These are phyloP conservation scores for Ophiostoma novo-ulmi DNA, from an alignment of 2,329 filamentous ascomycete species.

Conservation along the genomic window DNA sequence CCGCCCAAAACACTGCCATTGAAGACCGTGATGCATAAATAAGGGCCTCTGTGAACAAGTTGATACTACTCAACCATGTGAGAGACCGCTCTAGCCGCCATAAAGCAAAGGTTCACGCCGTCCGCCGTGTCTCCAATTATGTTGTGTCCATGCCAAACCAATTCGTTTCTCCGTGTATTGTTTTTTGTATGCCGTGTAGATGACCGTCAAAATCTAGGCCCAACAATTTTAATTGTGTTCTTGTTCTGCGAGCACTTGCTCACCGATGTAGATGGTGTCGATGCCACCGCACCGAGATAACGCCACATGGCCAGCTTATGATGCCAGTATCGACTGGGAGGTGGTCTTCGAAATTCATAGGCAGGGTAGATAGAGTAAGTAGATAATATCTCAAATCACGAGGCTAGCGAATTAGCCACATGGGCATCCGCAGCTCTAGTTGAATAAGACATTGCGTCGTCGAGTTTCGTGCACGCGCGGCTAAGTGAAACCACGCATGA, in stretches of 20 bases:
- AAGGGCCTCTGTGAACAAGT: neutral
- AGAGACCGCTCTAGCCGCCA: neutral
- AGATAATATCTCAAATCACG: neutral
- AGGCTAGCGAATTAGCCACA: neutral
- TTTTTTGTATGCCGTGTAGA: slow-evolving; percentile 20
- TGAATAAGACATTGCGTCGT: neutral
- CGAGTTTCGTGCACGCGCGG: neutral
- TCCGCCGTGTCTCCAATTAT: slow-evolving; percentile 18
- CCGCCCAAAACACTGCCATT: slow-evolving; percentile 11
- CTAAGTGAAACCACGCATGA: neutral
- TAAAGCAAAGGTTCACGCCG: slow-evolving; percentile 18
- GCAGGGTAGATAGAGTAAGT: neutral
- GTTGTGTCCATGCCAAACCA: slow-evolving; percentile 19
- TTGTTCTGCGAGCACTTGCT: slow-evolving; percentile 20
- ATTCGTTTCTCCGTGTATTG: slow-evolving; percentile 21
- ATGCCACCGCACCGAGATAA: neutral
- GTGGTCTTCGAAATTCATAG: neutral
- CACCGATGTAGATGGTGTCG: slow-evolving; percentile 2
- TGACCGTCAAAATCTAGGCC: slow-evolving; percentile 13
- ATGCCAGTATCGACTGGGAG: neutral
- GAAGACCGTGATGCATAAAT: neutral
- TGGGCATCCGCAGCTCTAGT: neutral
- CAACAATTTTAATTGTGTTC: neutral
- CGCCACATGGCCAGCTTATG: neutral
- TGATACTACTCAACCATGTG: neutral